phyloP scores from a whole-genome alignment of 495 filamentous ascomycete species.

The Trichoderma reesei region DNA sequence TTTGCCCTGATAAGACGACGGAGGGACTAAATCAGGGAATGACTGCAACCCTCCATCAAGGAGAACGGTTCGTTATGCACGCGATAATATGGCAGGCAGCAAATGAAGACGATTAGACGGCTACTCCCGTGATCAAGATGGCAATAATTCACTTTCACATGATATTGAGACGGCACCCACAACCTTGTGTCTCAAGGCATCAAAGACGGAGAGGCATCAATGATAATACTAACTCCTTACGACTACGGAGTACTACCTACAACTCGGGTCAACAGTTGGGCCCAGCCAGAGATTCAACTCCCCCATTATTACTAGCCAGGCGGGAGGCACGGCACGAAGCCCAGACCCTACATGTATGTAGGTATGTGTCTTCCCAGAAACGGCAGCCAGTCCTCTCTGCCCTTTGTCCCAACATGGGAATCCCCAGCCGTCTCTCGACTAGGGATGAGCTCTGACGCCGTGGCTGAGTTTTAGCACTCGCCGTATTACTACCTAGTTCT shows the following conservation, averaged over 20 bases:
- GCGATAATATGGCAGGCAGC: background rate
- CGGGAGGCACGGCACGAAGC: conserved; percentile 8
- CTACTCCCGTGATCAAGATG: background rate
- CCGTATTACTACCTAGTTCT: no score
- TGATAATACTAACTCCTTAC: no score
- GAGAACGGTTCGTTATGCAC: background rate
- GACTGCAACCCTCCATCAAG: conserved; percentile 1
- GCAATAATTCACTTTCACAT: no score
- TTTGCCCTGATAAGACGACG: background rate
- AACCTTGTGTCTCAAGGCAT: no score
- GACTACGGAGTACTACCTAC: no score
- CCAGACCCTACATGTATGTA: background rate
- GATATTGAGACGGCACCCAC: background rate
- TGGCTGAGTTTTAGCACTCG: no score
- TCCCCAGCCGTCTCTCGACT: no score
- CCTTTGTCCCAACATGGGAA: background rate
- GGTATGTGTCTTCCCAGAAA: background rate
- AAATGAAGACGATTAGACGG: background rate
- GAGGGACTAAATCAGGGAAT: background rate
- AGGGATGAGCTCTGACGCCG: background rate
- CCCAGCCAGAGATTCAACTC: no score
- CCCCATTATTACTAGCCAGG: no score
- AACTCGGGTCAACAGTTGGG: no score
- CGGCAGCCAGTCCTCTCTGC: background rate
- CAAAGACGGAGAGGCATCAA: no score